Conservation (phyloP, 2,329 filamentous ascomycete genomes). For the Escovopsis sp. region DNA sequence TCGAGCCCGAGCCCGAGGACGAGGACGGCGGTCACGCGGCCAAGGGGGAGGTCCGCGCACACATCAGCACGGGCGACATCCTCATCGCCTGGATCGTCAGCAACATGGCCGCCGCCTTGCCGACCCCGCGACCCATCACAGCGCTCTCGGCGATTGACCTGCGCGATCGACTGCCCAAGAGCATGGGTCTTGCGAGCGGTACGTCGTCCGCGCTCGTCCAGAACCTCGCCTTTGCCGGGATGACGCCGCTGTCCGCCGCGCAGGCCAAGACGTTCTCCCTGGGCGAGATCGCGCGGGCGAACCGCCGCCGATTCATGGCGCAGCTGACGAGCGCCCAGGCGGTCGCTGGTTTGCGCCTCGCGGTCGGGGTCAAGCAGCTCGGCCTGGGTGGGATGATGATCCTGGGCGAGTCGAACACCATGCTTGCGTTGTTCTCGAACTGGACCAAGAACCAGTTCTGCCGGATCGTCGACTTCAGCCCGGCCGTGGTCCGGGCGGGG, state of each 20-base stretch:
- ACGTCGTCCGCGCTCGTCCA: slow-evolving; percentile 13
- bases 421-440: slow-evolving; percentile 1
- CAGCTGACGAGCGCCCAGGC: slow-evolving; percentile 21
- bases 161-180: slow-evolving; percentile 10
- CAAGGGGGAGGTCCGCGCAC: no score
- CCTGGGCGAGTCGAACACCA: background rate
- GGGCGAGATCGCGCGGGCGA: slow-evolving; percentile 13
- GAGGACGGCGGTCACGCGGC: no score
- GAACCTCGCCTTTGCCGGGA: slow-evolving; percentile 12
- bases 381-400: slow-evolving; percentile 10
- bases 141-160: slow-evolving; percentile 13
- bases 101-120: background rate
- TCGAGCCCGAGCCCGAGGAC: background rate
- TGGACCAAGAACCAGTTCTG: background rate
- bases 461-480: slow-evolving; percentile 2
- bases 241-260: slow-evolving; percentile 10
- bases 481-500: background rate
- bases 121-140: slow-evolving; percentile 9
- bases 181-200: slow-evolving; percentile 3
- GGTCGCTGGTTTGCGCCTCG: slow-evolving; percentile 8
- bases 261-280: slow-evolving; percentile 12
- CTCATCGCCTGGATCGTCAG: background rate
- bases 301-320: slow-evolving; percentile 19
- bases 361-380: background rate
- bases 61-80: background rate